Evolutionary conservation across 106 monocot genomes (phyloP), one percentile per base, ranked within the genome.

Genomic region (Acanthochlamys bracteata): DNA sequence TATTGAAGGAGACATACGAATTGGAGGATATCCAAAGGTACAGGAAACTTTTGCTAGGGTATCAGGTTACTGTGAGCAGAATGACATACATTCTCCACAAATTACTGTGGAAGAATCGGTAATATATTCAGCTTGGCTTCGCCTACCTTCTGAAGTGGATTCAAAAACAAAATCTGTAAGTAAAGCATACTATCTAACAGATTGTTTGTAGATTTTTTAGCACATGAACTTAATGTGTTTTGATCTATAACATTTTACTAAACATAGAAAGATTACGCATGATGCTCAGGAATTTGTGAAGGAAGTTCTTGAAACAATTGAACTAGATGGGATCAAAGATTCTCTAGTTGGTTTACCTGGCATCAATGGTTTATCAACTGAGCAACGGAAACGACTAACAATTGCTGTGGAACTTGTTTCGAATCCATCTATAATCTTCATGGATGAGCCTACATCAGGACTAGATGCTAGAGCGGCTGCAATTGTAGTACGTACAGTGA

Each of bases 61-160:
- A 69, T 85, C 90, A 64, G 90, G 85, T 27, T 90, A 90, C 52
- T 90, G 90, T 68, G 90, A 90, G 66, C 90, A 90, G 57, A 83
- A 20, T 13, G 85, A 90, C 60, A 75, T 83, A 71, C 90, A 90
- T 65, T 85, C 90, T 57, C 90, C 90, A 64, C 76, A 80, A 45
- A 80, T 90, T 53, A 90, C 90, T 25, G 85, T 90, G 13, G 77
- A 80, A 65, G 90, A 90, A 73, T 90, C 90, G n/a, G 72, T 90
- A 2, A 72, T 69, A 4, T 90, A 71, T 75, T 90, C 90, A 66
- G 85, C 90, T 51, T 90, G 85, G 76, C 39, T 90, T 22, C 76
- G 90, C 13, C 77, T 90, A 7, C 77, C 80, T 17, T 17, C 72
- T 22, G 59, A 90, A 64, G 79, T 85, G 43, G 75, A 83, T 70